Conservation (phyloP, 1,284 basidiomycete species). For the Fomitopsis schrenkii region DNA sequence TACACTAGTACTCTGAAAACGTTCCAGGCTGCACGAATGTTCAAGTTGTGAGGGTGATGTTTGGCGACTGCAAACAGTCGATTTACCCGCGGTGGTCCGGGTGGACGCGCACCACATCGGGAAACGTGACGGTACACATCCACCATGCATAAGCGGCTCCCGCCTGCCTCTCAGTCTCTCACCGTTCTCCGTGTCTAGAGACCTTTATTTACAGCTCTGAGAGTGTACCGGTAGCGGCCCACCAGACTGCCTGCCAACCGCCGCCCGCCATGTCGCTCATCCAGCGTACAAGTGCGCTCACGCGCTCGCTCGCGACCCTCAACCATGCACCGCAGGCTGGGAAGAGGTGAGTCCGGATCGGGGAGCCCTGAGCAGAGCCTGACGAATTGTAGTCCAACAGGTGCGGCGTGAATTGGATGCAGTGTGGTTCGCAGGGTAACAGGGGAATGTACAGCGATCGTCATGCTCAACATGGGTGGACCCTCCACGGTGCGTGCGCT, state of each 20-base stretch:
- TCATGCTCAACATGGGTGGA: conserved; percentile 99
- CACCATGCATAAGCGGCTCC: conserved; percentile 2
- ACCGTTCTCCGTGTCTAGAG: not conserved
- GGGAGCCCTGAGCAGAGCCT: not conserved
- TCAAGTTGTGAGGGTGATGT: too few species aligned
- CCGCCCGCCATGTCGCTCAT: conserved; percentile 12
- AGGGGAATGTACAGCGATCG: conserved; percentile 57
- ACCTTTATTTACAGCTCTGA: not conserved
- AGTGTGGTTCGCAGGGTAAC: not conserved
- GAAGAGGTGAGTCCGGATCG: conserved; percentile 27
- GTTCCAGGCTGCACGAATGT: too few species aligned
- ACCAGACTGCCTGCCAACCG: not conserved
- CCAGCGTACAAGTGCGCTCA: conserved; percentile 14
- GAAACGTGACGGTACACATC: not conserved
- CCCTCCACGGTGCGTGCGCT: conserved; percentile 75
- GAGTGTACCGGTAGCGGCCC: not conserved
- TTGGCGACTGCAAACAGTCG: too few species aligned
- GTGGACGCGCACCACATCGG: not conserved
- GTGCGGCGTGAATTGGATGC: conserved; percentile 30
- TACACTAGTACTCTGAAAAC: too few species aligned
- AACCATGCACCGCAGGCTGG: conserved; percentile 29
- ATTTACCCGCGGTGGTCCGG: too few species aligned
- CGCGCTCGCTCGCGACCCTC: conserved; percentile 33
- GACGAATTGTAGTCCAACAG: conserved; percentile 48
- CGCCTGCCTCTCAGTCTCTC: not conserved